phyloP scores from a whole-genome alignment of 805 yeast genomes.

The Clavispora carvajalis region DNA sequence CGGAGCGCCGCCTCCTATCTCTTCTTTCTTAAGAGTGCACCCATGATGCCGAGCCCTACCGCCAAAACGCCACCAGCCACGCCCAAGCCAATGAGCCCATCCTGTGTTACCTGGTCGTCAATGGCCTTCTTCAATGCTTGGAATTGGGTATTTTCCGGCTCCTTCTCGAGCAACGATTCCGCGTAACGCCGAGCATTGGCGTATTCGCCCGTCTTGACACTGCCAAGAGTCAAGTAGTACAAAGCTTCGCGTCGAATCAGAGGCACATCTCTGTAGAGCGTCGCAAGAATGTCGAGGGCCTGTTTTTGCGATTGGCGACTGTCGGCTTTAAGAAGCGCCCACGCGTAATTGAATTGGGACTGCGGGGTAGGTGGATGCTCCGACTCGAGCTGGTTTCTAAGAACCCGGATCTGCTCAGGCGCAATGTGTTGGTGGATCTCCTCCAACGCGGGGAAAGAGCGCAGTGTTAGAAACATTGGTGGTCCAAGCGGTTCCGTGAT shows the following conservation, averaged over 20 bases:
- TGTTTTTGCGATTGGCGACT: constrained; percentile 60
- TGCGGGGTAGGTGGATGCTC: constrained; percentile 85
- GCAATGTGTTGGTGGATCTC: constrained; percentile 52
- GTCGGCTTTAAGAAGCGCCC: constrained; percentile 85
- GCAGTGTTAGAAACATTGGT: background rate
- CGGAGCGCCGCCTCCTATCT: constrained; percentile 5
- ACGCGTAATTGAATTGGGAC: constrained; percentile 87
- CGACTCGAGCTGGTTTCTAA: constrained; percentile 69
- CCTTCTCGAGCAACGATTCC: constrained; percentile 69
- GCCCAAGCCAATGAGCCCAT: constrained; percentile 86
- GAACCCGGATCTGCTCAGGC: constrained; percentile 66
- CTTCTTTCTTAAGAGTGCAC: constrained; percentile 37
- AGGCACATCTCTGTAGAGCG: constrained; percentile 69
- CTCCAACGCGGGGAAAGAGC: constrained; percentile 34
- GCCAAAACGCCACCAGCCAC: constrained; percentile 84
- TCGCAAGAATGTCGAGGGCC: constrained; percentile 73
- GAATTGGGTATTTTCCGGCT: constrained; percentile 83
- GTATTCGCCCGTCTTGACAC: constrained; percentile 84
- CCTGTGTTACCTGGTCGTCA: constrained; percentile 78
- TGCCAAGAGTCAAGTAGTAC: constrained; percentile 82
- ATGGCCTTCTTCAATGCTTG: constrained; percentile 64
- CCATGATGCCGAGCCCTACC: constrained; percentile 62
- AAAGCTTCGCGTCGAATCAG: constrained; percentile 83
- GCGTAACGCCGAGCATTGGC: constrained; percentile 80
- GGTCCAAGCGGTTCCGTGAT: too few species aligned